Evolutionary conservation across 2,329 filamentous ascomycete genomes (phyloP).

Genomic region (Aspergillus japonicus): DNA sequence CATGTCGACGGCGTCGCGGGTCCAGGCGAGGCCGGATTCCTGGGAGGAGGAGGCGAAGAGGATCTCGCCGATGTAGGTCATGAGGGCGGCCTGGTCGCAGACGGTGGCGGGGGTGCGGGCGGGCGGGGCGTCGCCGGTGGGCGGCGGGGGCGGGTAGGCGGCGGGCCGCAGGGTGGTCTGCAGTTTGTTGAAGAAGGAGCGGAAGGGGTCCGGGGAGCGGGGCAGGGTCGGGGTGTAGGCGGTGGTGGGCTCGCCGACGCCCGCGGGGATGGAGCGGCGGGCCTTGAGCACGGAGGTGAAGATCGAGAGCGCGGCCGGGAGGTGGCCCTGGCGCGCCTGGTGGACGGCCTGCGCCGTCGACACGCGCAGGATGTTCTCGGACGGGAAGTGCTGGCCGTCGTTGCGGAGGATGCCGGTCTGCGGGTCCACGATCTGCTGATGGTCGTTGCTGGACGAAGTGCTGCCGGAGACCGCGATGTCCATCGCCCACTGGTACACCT

Average conservation of each 20-base stretch:
- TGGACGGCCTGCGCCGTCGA: slow-evolving; percentile 78
- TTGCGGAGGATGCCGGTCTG: slow-evolving; percentile 65
- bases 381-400: slow-evolving; percentile 55
- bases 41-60: slow-evolving; percentile 68
- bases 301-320: slow-evolving; percentile 72
- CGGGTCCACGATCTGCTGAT: slow-evolving; percentile 53
- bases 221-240: slow-evolving; percentile 25
- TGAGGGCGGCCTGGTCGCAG: slow-evolving; percentile 83
- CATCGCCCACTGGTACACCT: slow-evolving; percentile 73
- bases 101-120: slow-evolving; percentile 62
- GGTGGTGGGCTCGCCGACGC: slow-evolving; percentile 28
- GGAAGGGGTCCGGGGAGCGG: slow-evolving; percentile 29
- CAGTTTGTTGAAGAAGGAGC: slow-evolving; percentile 39
- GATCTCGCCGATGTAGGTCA: slow-evolving; percentile 91
- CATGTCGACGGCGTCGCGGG: slow-evolving; percentile 78
- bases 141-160: slow-evolving; percentile 67
- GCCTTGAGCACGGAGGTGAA: slow-evolving; percentile 82
- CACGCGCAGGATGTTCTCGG: slow-evolving; percentile 71
- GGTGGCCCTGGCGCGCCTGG: slow-evolving; percentile 67
- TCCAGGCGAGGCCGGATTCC: slow-evolving; percentile 82
- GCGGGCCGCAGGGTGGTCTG: slow-evolving; percentile 52
- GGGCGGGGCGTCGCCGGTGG: slow-evolving; percentile 68
- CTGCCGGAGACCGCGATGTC: slow-evolving; percentile 65
- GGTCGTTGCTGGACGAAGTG: no score
- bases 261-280: slow-evolving; percentile 59